A percentile compares a stretch with the other conserved stretches of the same genome.
phyloP scores from a whole-genome alignment of 352 stramenopile species.

The Hyphochytrium catenoides region DNA sequence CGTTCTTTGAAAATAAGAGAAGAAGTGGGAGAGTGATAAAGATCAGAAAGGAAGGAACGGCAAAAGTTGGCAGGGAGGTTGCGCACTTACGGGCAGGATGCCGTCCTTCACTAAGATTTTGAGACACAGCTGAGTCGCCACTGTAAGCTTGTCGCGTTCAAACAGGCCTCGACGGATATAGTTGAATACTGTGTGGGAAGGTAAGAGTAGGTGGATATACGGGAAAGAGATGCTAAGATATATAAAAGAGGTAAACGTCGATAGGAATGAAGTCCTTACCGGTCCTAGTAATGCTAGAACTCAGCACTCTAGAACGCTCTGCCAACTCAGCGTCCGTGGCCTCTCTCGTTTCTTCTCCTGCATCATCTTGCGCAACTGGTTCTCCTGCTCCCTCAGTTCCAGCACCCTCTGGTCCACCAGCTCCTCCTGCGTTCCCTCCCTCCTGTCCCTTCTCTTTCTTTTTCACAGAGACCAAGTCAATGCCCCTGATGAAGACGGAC shows the following conservation, averaged over 20 bases:
- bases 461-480: conserved; percentile 57
- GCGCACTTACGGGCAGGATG: conserved; percentile 30
- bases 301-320: conserved; percentile 41
- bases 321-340: conserved; percentile 69
- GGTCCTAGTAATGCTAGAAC: conserved; percentile 75
- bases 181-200: too few species aligned
- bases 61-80: too few species aligned
- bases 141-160: conserved; percentile 81
- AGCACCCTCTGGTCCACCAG: conserved; percentile 7
- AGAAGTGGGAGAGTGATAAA: too few species aligned
- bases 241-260: too few species aligned
- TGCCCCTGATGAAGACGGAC: conserved; percentile 80
- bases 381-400: conserved; percentile 9
- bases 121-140: conserved; percentile 77
- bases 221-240: too few species aligned
- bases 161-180: conserved; percentile 83
- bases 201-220: too few species aligned
- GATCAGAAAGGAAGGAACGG: too few species aligned
- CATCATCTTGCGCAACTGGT: conserved; percentile 11
- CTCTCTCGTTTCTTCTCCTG: conserved; percentile 18
- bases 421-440: conserved; percentile 6
- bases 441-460: conserved; percentile 14
- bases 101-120: conserved; percentile 76
- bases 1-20: too few species aligned
- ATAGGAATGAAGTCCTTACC: too few species aligned